Percentiles rank a stretch among this genome's conserved stretches.
Evolutionary conservation across 139 green algal species (phyloP).

Genomic region (Micractinium sp.): DNA sequence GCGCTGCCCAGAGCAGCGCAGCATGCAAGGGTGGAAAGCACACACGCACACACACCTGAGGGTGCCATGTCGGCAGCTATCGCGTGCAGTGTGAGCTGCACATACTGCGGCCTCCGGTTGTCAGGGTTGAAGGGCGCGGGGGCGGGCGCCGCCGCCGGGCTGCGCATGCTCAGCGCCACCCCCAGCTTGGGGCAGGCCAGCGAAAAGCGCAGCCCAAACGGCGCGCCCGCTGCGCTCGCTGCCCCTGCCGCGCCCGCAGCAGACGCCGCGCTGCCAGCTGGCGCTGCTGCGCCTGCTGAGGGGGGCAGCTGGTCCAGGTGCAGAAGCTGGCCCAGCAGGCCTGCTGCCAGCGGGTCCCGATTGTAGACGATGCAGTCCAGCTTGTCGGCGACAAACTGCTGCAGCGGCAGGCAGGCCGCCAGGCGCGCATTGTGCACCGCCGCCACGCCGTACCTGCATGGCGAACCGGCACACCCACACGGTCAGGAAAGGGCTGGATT

Average conservation of each 20-base stretch:
- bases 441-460: slow-evolving; percentile 43
- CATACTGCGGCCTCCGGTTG: not conserved
- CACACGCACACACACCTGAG: not conserved
- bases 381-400: slow-evolving; percentile 44
- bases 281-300: not conserved
- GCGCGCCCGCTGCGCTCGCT: not conserved
- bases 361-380: slow-evolving; percentile 48
- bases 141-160: not conserved
- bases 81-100: slow-evolving; percentile 43
- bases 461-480: too few relatives aligned
- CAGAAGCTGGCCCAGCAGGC: slow-evolving; percentile 34
- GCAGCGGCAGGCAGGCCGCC: not conserved
- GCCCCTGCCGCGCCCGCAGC: not conserved
- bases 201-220: slow-evolving; percentile 28
- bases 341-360: not conserved
- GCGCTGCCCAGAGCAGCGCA: not conserved
- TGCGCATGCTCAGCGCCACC: slow-evolving; percentile 36
- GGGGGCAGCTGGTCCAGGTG: slow-evolving; percentile 30
- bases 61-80: slow-evolving; percentile 23
- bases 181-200: slow-evolving; percentile 58
- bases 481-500: too few relatives aligned
- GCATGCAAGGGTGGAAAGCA: too few relatives aligned
- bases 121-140: not conserved
- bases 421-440: slow-evolving; percentile 47
- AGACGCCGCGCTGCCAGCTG: not conserved